Evolutionary conservation across 805 yeast species (phyloP).

Genomic region (Saccharomycopsis amapae): DNA sequence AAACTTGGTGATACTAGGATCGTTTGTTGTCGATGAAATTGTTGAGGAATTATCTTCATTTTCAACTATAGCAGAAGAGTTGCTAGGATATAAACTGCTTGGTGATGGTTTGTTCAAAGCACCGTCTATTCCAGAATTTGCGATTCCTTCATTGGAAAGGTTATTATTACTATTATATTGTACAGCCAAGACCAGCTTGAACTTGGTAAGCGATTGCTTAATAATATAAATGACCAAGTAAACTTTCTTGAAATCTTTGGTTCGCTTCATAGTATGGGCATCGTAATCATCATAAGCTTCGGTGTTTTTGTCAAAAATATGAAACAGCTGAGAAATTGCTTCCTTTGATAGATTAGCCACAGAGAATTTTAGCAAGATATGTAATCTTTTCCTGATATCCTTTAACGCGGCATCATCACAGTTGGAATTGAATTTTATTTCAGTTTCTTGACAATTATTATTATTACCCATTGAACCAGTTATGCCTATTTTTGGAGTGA

Average conservation of each 20-base stretch:
- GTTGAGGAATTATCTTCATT: background rate
- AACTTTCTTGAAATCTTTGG: conserved; percentile 6
- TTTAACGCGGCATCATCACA: too few species aligned
- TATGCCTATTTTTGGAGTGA: too few species aligned
- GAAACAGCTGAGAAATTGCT: background rate
- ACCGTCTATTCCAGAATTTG: too few species aligned
- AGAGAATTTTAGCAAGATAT: conserved; percentile 10
- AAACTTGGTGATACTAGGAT: background rate
- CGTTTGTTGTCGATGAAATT: too few species aligned
- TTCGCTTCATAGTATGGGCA: background rate
- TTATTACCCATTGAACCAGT: background rate
- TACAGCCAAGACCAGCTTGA: conserved; percentile 1
- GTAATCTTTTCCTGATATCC: conserved; percentile 5
- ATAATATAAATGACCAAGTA: conserved; percentile 14
- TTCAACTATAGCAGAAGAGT: background rate
- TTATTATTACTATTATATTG: background rate
- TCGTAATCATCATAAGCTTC: too few species aligned
- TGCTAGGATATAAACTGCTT: background rate
- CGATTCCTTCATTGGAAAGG: too few species aligned
- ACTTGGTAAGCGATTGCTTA: conserved; percentile 7
- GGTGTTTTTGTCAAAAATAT: background rate
- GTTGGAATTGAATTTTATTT: too few species aligned
- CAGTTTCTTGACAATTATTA: background rate
- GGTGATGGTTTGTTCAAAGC: too few species aligned
- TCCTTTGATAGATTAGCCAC: background rate